Conservation (phyloP, 2,329 filamentous ascomycete species). For the Verticillium dahliae region DNA sequence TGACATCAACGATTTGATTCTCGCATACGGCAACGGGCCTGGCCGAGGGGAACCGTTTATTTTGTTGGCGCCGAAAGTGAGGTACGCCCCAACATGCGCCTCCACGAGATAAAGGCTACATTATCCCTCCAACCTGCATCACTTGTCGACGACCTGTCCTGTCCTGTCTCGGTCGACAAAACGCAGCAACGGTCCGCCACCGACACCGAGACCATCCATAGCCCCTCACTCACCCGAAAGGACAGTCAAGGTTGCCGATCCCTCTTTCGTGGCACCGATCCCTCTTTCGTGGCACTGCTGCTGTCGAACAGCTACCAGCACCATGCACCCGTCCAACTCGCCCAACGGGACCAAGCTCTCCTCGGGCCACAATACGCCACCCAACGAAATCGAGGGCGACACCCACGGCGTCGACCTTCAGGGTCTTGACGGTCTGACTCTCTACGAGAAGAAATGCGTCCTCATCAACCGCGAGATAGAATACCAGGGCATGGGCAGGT, state of each 20-base stretch:
- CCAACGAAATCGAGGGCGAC: slow-evolving; percentile 17
- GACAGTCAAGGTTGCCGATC: too few species aligned
- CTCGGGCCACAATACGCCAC: slow-evolving; percentile 20
- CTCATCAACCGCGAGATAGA: slow-evolving; percentile 39
- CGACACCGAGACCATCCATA: neutral
- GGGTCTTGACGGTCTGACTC: slow-evolving; percentile 17
- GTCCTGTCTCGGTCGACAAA: neutral
- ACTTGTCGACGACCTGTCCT: neutral
- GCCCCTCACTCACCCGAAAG: too few species aligned
- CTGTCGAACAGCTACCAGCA: neutral
- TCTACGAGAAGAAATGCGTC: slow-evolving; percentile 27
- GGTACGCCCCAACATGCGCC: neutral
- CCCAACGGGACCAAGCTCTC: slow-evolving; percentile 34
- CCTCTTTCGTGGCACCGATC: neutral
- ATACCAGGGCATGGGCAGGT: slow-evolving; percentile 42
- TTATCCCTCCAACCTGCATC: neutral
- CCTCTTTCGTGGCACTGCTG: neutral
- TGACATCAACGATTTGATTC: neutral
- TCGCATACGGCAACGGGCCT: neutral
- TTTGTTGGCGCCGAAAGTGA: neutral
- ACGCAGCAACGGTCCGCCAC: neutral
- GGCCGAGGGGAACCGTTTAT: too few species aligned
- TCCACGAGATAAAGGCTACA: neutral
- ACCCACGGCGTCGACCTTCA: neutral
- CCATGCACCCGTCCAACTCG: neutral